Evolutionary conservation across 2,329 filamentous ascomycete species (phyloP).

Genomic region (Domatiomyces catenatus): DNA sequence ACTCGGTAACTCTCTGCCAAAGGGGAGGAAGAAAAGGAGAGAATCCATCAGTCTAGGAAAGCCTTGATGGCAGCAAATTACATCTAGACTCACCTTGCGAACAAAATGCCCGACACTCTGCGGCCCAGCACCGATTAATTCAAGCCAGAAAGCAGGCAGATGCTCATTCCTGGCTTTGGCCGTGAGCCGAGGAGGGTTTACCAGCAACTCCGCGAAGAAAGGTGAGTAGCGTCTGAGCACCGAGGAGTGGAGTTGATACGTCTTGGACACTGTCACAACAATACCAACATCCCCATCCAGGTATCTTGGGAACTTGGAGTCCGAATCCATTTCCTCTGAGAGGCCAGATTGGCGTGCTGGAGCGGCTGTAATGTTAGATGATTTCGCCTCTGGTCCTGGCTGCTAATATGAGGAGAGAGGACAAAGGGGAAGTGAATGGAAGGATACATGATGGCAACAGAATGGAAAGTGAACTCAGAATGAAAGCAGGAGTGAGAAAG

Average conservation of each 20-base stretch:
- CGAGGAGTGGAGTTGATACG: conserved; percentile 26
- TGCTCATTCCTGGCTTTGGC: conserved; percentile 19
- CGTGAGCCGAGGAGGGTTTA: conserved; percentile 17
- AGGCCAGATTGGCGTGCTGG: background rate
- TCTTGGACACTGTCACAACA: conserved; percentile 21
- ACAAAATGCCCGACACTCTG: conserved; percentile 8
- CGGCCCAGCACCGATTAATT: conserved; percentile 4
- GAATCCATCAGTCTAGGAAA: conserved; percentile 1
- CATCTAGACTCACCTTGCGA: conserved; percentile 7
- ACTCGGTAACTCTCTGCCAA: conserved; percentile 22
- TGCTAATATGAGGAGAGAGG: background rate
- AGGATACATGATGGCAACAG: background rate
- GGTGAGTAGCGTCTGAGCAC: conserved; percentile 16
- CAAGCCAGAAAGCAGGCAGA: conserved; percentile 15
- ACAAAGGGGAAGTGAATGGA: background rate
- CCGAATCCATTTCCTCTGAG: background rate
- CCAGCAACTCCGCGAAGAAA: conserved; percentile 14
- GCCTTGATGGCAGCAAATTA: background rate
- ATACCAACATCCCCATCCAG: conserved; percentile 27
- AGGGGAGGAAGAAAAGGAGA: background rate
- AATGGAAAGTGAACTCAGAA: background rate
- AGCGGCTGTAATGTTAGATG: background rate
- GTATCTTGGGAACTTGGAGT: conserved; percentile 23
- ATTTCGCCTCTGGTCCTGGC: background rate
- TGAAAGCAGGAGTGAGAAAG: background rate